A percentile compares a stretch with the other conserved stretches of the same genome.
Evolutionary conservation across 345 rosid genomes (phyloP).

Genomic region (Eucalyptus albens): DNA sequence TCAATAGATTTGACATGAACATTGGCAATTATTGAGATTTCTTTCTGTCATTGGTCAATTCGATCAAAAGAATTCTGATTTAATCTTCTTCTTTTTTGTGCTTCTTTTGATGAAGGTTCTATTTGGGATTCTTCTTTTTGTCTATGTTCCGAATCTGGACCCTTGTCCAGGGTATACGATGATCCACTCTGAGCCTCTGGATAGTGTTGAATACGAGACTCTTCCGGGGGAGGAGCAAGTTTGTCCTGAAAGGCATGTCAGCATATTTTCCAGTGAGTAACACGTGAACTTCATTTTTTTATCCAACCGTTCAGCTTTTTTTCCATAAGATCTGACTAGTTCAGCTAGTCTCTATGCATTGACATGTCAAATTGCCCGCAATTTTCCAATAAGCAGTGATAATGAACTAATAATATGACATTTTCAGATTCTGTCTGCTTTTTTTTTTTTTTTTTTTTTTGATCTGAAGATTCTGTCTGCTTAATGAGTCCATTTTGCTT

Average conservation of each 20-base stretch:
- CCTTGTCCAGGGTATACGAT: conserved; percentile 57
- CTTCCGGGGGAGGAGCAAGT: conserved; percentile 62
- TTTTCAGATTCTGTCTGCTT: not conserved
- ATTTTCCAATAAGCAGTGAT: not conserved
- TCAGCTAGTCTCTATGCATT: not conserved
- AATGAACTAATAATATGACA: not conserved
- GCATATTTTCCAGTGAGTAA: conserved; percentile 69
- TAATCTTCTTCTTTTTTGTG: not conserved
- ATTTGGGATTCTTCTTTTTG: conserved; percentile 62
- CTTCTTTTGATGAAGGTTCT: conserved; percentile 36
- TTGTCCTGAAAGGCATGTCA: conserved; percentile 74
- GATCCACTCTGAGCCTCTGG: conserved; percentile 26
- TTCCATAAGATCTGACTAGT: not conserved
- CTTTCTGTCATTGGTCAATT: not conserved
- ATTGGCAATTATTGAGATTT: not conserved
- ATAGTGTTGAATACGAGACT: conserved; percentile 57
- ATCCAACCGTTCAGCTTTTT: not conserved
- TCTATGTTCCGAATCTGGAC: conserved; percentile 59
- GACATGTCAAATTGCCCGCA: not conserved
- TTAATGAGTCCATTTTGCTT: not conserved
- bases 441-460: too few species aligned
- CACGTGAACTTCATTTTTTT: not conserved
- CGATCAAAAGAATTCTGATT: not conserved
- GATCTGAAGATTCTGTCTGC: not conserved
- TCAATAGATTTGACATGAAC: not conserved